These are phyloP conservation scores for Suillus subalutaceus DNA, from an alignment of 768 basidiomycete species.

Conservation along the genomic window DNA sequence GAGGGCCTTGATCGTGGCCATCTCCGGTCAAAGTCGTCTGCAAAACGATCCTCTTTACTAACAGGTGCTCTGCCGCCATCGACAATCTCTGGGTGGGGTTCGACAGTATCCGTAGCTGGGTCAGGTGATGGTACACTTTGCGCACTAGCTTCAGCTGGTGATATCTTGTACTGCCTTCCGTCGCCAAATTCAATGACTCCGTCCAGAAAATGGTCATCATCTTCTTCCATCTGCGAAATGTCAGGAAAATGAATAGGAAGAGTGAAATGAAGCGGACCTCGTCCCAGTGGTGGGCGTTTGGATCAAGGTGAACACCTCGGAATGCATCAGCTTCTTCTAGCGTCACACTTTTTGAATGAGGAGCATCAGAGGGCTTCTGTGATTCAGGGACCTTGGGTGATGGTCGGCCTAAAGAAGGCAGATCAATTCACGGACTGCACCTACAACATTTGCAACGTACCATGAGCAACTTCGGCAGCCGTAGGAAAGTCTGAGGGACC, in stretches of 20 bases:
- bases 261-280: constrained; percentile 58
- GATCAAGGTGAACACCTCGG: constrained; percentile 89
- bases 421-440: constrained; percentile 8
- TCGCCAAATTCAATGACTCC: constrained; percentile 96
- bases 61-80: constrained; percentile 18
- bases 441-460: constrained; percentile 44
- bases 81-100: constrained; percentile 18
- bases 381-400: constrained; percentile 32
- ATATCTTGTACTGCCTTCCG: constrained; percentile 87
- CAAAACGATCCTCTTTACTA: constrained; percentile 85
- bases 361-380: constrained; percentile 55
- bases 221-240: constrained; percentile 76
- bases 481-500: constrained; percentile 86
- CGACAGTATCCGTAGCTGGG: constrained; percentile 14
- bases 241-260: constrained; percentile 12
- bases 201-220: constrained; percentile 87
- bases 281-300: constrained; percentile 97
- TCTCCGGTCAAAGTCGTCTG: constrained; percentile 95
- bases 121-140: constrained; percentile 2
- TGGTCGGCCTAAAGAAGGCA: constrained; percentile 1
- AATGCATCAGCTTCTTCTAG: constrained; percentile 92
- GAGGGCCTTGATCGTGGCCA: constrained; percentile 80
- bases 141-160: constrained; percentile 41
- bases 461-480: constrained; percentile 91
- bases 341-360: constrained; percentile 56